Base-by-base conservation (phyloP, 2,329 filamentous ascomycete genomes). In the Akanthomyces uredinophilus region DNA sequence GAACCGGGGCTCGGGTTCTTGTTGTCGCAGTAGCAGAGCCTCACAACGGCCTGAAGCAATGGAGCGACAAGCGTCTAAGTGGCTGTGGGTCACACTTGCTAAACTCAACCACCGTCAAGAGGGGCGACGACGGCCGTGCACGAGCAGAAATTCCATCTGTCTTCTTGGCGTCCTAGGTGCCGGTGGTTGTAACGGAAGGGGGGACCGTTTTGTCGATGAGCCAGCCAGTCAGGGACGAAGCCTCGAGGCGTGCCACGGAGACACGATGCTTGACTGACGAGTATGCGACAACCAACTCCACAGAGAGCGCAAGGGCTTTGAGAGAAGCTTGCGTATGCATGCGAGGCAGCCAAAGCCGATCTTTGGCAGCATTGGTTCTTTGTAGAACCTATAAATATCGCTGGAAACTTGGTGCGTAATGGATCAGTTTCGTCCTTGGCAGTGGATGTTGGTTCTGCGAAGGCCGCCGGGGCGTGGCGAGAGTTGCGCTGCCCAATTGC, bases 391-490 rank as follows among this genome's bases (percentile, higher is more conserved):
- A 60, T 60, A 46, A 53, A 53, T 44, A 60, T 47, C 58, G 24
- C n/a, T 60, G 58, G 49, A 60, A 35, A 60, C 58, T 46, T 14
- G 57, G 16, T 44, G n/a, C 39, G 50, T 41, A 54, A 24, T 54
- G 51, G 35, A 39, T 41, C 6, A 41, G 51, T 60, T 60, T 60
- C 58, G 58, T 46, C 18, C 58, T 60, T 60, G 58, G 58, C 58
- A 43, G n/a, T 60, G 24, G 49, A 53, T 46, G 49, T 52, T 53
- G 41, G 58, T 44, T 60, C 39, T 60, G 58, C 49, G 50, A 60
- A 43, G 32, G 57, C 47, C 57, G 57, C 32, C 8, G 14, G 41
- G 18, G 41, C n/a, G 54, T 47, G 54, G 54, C 27, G 32, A 51
- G 46, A 24, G 16, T 3, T 22, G 22, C 10, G 32, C 14, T 24